Percentiles rank a stretch among this genome's conserved stretches.
Evolutionary conservation across 352 stramenopile species (phyloP).

Genomic region (Globisporangium parvum): DNA sequence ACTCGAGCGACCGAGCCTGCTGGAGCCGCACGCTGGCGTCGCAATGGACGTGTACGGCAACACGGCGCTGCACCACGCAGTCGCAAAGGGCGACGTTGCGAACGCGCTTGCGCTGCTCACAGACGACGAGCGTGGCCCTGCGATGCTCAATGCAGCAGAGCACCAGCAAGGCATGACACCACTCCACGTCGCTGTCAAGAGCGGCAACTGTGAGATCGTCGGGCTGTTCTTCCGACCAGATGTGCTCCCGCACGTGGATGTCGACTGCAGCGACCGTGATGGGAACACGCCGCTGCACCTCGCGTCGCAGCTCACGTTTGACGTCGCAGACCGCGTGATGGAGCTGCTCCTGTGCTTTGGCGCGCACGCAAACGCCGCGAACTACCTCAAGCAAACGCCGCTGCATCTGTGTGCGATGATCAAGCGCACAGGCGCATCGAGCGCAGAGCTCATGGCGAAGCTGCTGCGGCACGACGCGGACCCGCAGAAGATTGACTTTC

Average conservation of each 20-base stretch:
- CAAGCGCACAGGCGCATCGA: conserved; percentile 35
- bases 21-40: conserved; percentile 13
- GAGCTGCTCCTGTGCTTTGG: conserved; percentile 69
- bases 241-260: conserved; percentile 56
- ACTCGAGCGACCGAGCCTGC: not conserved
- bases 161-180: conserved; percentile 55
- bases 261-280: conserved; percentile 61
- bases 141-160: conserved; percentile 48
- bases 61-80: conserved; percentile 42
- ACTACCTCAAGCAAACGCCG: conserved; percentile 69
- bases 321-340: conserved; percentile 55
- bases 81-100: conserved; percentile 38
- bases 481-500: conserved; percentile 43
- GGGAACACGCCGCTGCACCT: conserved; percentile 70
- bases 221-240: conserved; percentile 76
- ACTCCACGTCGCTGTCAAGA: conserved; percentile 53
- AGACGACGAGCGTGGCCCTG: conserved; percentile 25
- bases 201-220: conserved; percentile 53
- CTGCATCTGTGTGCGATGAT: conserved; percentile 72
- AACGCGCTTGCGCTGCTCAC: conserved; percentile 43
- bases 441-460: conserved; percentile 50
- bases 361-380: conserved; percentile 48
- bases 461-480: conserved; percentile 54
- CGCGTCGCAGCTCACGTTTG: conserved; percentile 47
- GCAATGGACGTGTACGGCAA: conserved; percentile 50